Conservation (phyloP, 2,329 filamentous ascomycete genomes). For the Monosporascus sp. region DNA sequence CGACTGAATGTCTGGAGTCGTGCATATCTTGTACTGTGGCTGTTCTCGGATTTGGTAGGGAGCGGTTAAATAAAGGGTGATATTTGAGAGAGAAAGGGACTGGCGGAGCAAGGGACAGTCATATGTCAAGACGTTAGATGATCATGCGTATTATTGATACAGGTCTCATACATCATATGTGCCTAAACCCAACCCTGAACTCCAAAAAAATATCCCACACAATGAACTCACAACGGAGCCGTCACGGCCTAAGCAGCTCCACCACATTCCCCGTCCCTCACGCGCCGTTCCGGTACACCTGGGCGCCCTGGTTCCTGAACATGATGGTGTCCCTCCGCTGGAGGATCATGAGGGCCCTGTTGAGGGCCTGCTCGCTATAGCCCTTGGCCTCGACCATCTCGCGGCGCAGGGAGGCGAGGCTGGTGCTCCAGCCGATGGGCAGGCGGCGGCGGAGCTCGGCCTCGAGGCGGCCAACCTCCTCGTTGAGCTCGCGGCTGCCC, state of each 20-base stretch:
- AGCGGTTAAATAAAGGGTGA: no score
- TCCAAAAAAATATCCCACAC: not conserved
- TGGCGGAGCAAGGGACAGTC: no score
- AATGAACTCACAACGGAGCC: not conserved
- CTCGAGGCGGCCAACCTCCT: slow-evolving; percentile 82
- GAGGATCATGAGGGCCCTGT: slow-evolving; percentile 77
- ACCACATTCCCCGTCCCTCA: slow-evolving; percentile 25
- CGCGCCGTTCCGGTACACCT: slow-evolving; percentile 69
- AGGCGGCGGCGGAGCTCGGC: slow-evolving; percentile 80
- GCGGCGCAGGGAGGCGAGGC: slow-evolving; percentile 73
- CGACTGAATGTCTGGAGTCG: no score
- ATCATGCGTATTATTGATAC: not conserved
- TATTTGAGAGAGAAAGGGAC: no score
- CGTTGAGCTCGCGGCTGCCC: slow-evolving; percentile 82
- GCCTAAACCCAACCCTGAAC: not conserved
- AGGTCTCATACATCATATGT: not conserved
- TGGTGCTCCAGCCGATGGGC: slow-evolving; percentile 94
- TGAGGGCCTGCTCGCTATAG: slow-evolving; percentile 81
- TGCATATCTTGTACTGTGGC: no score
- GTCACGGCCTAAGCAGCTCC: not conserved
- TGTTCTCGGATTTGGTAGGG: no score
- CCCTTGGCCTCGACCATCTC: slow-evolving; percentile 92
- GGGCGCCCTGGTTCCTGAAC: slow-evolving; percentile 68
- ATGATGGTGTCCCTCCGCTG: slow-evolving; percentile 83
- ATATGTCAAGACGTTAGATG: not conserved